Evolutionary conservation across 2,329 filamentous ascomycete species (phyloP).

Genomic region (Fulvia fulva): DNA sequence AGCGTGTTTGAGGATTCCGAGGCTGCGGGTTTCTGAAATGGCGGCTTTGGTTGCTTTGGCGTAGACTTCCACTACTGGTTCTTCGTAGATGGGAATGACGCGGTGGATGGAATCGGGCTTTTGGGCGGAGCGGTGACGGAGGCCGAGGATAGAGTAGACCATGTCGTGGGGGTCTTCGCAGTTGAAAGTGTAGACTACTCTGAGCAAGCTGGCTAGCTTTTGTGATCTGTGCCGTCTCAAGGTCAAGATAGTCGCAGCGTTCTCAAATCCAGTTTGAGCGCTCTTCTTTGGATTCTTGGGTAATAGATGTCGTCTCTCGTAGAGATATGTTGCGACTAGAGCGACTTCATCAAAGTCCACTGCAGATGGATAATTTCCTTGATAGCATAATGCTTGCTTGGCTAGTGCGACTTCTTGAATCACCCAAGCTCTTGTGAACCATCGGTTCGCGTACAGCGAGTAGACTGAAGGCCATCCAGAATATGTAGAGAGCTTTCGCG

Average conservation of each 20-base stretch:
- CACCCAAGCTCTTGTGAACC: constrained; percentile 14
- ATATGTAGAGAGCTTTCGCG: background rate
- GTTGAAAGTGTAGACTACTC: constrained; percentile 7
- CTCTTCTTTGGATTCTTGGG: constrained; percentile 5
- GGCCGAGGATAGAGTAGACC: constrained; percentile 10
- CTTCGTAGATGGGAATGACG: constrained; percentile 10
- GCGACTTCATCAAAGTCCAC: constrained; percentile 7
- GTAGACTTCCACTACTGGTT: constrained; percentile 9
- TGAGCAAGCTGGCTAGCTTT: constrained; percentile 7
- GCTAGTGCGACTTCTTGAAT: constrained; percentile 12
- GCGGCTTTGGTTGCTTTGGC: constrained; percentile 13
- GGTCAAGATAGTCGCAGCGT: constrained; percentile 6
- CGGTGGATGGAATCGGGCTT: constrained; percentile 5
- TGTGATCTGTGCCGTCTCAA: constrained; percentile 6
- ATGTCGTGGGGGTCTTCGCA: constrained; percentile 8
- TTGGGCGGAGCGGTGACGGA: constrained; percentile 7
- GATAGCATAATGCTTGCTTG: constrained; percentile 9
- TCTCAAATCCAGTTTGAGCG: constrained; percentile 6
- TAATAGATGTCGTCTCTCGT: constrained; percentile 4
- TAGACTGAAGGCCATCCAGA: constrained; percentile 1
- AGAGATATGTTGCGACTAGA: constrained; percentile 4
- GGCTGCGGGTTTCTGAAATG: constrained; percentile 1
- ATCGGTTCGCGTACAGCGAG: constrained; percentile 1
- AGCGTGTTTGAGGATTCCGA: constrained; percentile 9
- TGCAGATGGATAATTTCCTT: constrained; percentile 3